phyloP scores from a whole-genome alignment of 2,329 filamentous ascomycete species.

The Colletotrichum gloeosporioides region DNA sequence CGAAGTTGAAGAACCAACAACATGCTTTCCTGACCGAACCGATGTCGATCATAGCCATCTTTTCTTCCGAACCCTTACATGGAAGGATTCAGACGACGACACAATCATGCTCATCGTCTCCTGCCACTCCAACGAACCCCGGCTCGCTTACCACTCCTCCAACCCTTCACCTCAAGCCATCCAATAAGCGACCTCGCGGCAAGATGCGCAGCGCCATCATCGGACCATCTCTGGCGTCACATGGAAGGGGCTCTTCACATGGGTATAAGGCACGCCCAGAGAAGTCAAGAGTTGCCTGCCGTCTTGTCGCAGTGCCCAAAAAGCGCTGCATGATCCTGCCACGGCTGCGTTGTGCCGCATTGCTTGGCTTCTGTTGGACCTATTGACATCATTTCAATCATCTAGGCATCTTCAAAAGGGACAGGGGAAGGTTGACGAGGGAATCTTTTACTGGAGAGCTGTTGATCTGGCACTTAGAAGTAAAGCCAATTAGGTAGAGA shows the following conservation, averaged over 20 bases:
- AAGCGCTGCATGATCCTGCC: background rate
- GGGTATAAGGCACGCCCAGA: background rate
- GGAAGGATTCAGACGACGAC: background rate
- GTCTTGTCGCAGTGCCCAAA: background rate
- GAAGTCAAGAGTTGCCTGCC: constrained; percentile 1
- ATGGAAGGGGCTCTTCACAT: background rate
- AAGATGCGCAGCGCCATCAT: background rate
- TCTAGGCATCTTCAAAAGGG: background rate
- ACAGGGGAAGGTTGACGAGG: no score
- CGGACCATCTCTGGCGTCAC: background rate
- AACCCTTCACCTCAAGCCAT: background rate
- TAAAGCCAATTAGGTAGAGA: no score
- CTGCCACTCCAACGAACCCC: background rate
- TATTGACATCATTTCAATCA: background rate
- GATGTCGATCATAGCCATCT: background rate
- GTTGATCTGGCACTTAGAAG: no score
- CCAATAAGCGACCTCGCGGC: background rate
- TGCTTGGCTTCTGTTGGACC: background rate
- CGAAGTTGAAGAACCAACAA: constrained; percentile 49
- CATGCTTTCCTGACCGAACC: background rate
- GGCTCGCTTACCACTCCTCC: background rate
- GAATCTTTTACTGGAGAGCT: background rate
- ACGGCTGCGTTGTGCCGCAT: background rate
- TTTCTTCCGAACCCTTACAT: background rate
- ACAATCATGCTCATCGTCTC: background rate